These are phyloP conservation scores for Kuraishia floccosa DNA, from an alignment of 805 yeast genomes.

Conservation along the genomic window DNA sequence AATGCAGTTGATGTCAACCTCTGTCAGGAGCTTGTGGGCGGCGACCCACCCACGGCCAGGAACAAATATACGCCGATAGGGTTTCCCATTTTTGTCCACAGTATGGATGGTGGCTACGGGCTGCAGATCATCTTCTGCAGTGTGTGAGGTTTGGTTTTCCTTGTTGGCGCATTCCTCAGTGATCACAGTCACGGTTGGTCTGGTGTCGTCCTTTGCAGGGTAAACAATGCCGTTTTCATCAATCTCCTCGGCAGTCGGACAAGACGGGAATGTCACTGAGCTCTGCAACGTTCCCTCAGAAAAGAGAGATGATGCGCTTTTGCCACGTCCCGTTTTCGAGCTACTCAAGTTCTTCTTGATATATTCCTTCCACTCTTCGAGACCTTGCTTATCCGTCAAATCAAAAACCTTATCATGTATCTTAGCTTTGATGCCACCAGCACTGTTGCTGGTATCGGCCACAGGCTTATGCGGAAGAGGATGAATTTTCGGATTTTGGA, in stretches of 20 bases:
- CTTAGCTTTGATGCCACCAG: conserved; percentile 5
- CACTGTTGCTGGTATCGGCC: too few species aligned
- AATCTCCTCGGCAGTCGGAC: too few species aligned
- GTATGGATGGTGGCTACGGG: conserved; percentile 7
- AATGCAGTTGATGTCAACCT: conserved; percentile 1
- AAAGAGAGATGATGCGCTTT: too few species aligned
- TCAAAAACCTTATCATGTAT: conserved; percentile 14
- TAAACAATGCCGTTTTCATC: conserved; percentile 3
- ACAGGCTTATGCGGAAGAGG: too few species aligned
- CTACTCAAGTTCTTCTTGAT: conserved; percentile 7
- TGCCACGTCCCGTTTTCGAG: too few species aligned
- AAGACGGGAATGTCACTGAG: too few species aligned
- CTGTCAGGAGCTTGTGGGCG: conserved; percentile 8
- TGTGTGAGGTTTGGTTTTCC: too few species aligned
- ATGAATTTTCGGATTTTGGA: too few species aligned
- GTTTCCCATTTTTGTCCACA: conserved; percentile 25
- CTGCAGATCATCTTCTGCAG: too few species aligned
- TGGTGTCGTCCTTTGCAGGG: conserved; percentile 8
- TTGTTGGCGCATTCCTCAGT: too few species aligned
- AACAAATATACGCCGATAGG: conserved; percentile 29
- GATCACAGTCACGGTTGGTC: too few species aligned
- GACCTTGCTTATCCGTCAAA: conserved; percentile 18
- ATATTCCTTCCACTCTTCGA: conserved; percentile 14
- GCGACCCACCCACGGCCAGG: conserved; percentile 43
- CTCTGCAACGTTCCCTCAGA: too few species aligned